Evolutionary conservation across 2,329 filamentous ascomycete species (phyloP), one percentile per base, ranked within the genome.

Genomic region (Lasiodiplodia gonubiensis): DNA sequence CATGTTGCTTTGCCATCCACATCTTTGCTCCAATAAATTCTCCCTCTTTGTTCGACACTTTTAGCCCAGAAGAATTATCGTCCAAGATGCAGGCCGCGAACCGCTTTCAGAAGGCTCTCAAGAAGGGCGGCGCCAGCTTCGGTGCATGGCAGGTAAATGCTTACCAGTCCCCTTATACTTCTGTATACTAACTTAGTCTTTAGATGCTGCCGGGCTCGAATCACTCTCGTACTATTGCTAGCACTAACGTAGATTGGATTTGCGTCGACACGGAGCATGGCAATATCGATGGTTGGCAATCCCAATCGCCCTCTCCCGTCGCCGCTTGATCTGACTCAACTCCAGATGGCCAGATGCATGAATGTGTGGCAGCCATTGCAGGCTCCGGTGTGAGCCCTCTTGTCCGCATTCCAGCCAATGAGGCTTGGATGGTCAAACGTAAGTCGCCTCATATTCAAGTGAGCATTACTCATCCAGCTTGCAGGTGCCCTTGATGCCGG

Each of bases 401-500:
- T 14, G 81, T 84, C 23, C 76, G 80, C 63, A 83, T 88, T 51
- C 81, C 85, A 16, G 85, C 84, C 30, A 86, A 86, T 67, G 85
- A 88, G 76, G 80, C 83, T 57, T 88, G 85, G 86, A 87, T 88
- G 85, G 85, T 88, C 68, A 88, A 89, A 74, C 79, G 86, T 81
- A 74, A 68, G 78, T 72, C 66, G 16, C 61, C n/a, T 52, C 30
- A 46, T 63, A 27, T 52, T 14, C 8, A 8, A 2, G 6, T 8
- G 42, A 42, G 14, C n/a, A 39, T 48, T 11, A 25, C 51, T 33
- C 51, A 67, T 23, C 16, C 23, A 33, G 21, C n/a, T 7, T 25
- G 8, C 64, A 83, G 80, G 82, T 61, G 86, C 86, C 12, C 80
- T 89, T 46, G 87, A 89, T 71, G 78, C 85, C 53, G 86, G 86